Base-by-base conservation (phyloP, 768 basidiomycete species). In the Mycena haematopus region DNA sequence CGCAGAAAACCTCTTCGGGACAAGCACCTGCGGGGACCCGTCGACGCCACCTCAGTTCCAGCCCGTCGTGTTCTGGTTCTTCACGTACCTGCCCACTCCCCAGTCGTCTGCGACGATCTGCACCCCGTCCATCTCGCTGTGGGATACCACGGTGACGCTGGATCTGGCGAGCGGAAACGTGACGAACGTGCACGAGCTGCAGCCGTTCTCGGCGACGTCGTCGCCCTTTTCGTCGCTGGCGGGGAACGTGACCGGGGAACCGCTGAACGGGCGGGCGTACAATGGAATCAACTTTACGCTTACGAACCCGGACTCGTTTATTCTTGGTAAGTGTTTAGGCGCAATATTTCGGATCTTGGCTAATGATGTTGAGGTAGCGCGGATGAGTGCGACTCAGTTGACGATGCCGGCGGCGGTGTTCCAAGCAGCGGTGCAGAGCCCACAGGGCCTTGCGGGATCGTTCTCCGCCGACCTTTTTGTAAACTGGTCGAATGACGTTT, bases 51-150 rank as follows among this genome's bases (percentile, higher is more conserved):
- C 72, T 13, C 73, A 80, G 45, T 84, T 84, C 42, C 77, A 72
- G 17, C 84, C 85, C 0, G 76, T 84, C 19, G 75, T 84, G 22
- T 85, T 86, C 69, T 87, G 85, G 86, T 83, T 85, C 70, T 85
- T 86, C 71, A 76, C 75, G 47, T 80, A 77, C 69, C 72, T 72
- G 24, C 79, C 82, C 17, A 50, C 66, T 27, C 69, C 79, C 1
- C 66, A 62, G 53, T 76, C 81, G 3, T 79, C 82, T 25, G 80
- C 82, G 7, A 80, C 82, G 7, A 74, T 83, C 52, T 86, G 86
- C 71, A 75, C 65, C 27, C 84, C 85, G 0, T 60, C 69, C 2
- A 76, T 86, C 38, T 67, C 79, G 1, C 70, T 84, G 7, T 77
- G 74, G 73, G 81, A 84, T 58, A 82, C 82, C 27, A 73, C 68